Conservation (phyloP, 306 rosid genomes). For the Acacia acuminata region DNA sequence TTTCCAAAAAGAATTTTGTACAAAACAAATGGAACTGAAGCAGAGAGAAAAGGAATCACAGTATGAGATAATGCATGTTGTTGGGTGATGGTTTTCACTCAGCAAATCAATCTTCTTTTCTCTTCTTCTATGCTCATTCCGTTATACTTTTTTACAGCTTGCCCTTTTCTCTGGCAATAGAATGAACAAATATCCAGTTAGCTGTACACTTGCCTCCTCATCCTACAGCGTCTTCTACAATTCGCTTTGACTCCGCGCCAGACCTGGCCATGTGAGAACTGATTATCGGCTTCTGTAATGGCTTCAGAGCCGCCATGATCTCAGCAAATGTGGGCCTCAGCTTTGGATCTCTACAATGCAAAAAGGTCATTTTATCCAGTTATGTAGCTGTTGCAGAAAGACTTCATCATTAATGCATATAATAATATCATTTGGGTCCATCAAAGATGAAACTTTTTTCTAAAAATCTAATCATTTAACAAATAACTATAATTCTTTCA, state of each 20-base stretch:
- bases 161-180: slow-evolving; percentile 41
- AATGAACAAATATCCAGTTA: slow-evolving; percentile 47
- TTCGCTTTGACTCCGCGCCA: slow-evolving; percentile 33
- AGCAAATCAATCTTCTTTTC: slow-evolving; percentile 32
- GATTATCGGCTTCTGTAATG: slow-evolving; percentile 70
- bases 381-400: slow-evolving; percentile 3
- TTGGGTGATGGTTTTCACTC: slow-evolving; percentile 35
- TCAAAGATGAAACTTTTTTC: not conserved
- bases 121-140: slow-evolving; percentile 23
- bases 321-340: slow-evolving; percentile 90
- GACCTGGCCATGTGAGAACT: slow-evolving; percentile 61
- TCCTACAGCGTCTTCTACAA: slow-evolving; percentile 47
- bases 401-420: not conserved
- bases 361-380: slow-evolving; percentile 13
- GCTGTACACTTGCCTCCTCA: slow-evolving; percentile 39
- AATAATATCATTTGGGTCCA: not conserved
- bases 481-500: not conserved
- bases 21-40: slow-evolving; percentile 44
- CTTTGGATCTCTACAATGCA: slow-evolving; percentile 76
- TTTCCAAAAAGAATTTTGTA: slow-evolving; percentile 52
- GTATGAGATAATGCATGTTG: slow-evolving; percentile 37
- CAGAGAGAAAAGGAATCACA: slow-evolving; percentile 46
- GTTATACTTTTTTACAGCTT: slow-evolving; percentile 51
- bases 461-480: not conserved
- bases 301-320: slow-evolving; percentile 89